Conservation (phyloP, 2,329 filamentous ascomycete genomes). For the Ustilaginoidea virens region DNA sequence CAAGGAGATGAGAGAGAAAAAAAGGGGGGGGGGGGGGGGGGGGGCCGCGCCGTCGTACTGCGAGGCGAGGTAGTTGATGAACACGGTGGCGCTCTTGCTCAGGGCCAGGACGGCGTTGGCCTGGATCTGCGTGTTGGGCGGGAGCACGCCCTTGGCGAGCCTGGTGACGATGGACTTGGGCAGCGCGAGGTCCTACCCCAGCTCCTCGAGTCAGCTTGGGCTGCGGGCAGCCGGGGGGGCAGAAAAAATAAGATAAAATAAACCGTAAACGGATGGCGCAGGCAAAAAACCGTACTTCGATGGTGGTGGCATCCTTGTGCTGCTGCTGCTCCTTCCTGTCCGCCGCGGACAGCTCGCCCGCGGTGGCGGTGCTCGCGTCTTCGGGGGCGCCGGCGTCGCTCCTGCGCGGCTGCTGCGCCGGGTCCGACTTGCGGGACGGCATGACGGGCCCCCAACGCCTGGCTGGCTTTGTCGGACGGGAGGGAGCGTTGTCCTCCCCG, state of each 20-base stretch:
- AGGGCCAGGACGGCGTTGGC: constrained; percentile 67
- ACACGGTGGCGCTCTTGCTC: constrained; percentile 69
- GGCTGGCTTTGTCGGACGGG: constrained; percentile 41
- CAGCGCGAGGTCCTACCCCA: constrained; percentile 52
- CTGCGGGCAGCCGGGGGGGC: too few species aligned
- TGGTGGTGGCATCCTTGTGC: constrained; percentile 26
- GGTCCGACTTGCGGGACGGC: constrained; percentile 41
- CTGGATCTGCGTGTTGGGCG: constrained; percentile 69
- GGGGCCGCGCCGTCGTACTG: constrained; percentile 35
- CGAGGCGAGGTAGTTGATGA: constrained; percentile 64
- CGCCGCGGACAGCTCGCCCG: constrained; percentile 3
- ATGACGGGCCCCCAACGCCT: constrained; percentile 18
- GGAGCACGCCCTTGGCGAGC: constrained; percentile 65
- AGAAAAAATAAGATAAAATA: neutral
- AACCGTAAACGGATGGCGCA: neutral
- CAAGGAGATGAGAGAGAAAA: neutral
- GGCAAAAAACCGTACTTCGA: constrained; percentile 33
- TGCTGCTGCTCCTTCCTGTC: constrained; percentile 16
- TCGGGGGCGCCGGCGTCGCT: constrained; percentile 32
- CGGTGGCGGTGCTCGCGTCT: constrained; percentile 12
- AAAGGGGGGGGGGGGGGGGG: constrained; percentile 7
- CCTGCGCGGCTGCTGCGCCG: constrained; percentile 14
- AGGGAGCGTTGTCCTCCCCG: constrained; percentile 20
- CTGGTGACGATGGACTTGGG: constrained; percentile 71
- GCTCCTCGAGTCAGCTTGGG: too few species aligned